Evolutionary conservation across 768 basidiomycete genomes (phyloP), one percentile per base, ranked within the genome.

Genomic region (Termitomyces sp.): DNA sequence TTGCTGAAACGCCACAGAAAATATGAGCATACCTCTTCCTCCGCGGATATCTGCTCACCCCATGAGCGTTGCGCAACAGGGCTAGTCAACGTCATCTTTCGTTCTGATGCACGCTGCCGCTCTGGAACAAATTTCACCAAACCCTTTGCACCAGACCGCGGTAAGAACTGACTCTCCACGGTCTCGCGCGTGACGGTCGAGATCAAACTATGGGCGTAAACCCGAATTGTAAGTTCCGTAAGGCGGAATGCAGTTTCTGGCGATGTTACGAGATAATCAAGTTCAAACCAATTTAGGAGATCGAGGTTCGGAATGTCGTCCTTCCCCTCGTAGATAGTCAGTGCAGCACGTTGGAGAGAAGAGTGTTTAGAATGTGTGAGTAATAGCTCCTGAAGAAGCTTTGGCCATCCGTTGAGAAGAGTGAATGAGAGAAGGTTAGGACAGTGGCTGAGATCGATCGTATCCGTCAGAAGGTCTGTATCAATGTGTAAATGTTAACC

Each of bases 381-480:
- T 26, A 62, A 51, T 7, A 62, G 50, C 20, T 55, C 53, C 26
- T 56, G 40, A 13, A 62, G 52, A 3, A 62, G 52, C 37, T 62
- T 59, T 3, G 61, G 61, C 61, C 61, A 62, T 18, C 58, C 61
- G 43, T 62, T 59, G 42, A 53, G 27, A 13, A 63, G 62, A 16
- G 62, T 60, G 30, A 63, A 60, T 4, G 62, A 63, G 24, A 54
- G 62, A 18, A 63, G 62, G 24, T 55, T 58, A 32, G 53, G 32
- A 33, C 45, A 57, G 13, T 60, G 47, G 30, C 54, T 58, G 26
- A 63, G 53, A 50, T 63, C 54, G 44, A 63, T 32, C 10, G 40
- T 37, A 4, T 63, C 56, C 5, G 46, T 26, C 10, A 60, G 40
- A 7, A 60, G 18, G 13, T 60, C 62, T 60, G 36, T 3, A 33